Conservation (phyloP, 306 rosid species). For the Inga oerstediana region DNA sequence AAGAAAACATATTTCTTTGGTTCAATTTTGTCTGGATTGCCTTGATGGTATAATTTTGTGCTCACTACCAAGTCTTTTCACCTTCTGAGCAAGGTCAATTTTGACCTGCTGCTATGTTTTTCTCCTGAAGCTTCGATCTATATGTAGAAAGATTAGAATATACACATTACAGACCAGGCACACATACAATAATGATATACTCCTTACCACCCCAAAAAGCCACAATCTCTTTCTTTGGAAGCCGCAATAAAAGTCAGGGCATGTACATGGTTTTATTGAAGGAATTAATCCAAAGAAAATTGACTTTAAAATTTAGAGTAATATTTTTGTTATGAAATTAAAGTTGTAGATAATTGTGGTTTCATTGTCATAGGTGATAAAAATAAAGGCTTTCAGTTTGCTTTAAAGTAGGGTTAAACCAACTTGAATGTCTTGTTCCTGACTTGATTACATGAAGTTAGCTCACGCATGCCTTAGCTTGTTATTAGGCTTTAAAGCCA, state of each 20-base stretch:
- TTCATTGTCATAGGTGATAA: background rate
- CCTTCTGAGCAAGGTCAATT: background rate
- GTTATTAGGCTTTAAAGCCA: too few relatives aligned
- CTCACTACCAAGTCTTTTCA: background rate
- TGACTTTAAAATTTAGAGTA: background rate
- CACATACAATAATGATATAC: background rate
- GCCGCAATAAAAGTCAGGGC: background rate
- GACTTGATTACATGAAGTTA: constrained; percentile 3
- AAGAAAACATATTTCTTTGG: background rate
- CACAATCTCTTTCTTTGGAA: background rate
- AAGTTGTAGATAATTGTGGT: background rate
- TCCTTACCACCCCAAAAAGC: background rate
- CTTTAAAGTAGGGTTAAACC: background rate
- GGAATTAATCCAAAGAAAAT: background rate
- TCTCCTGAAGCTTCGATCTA: background rate
- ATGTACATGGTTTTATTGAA: background rate
- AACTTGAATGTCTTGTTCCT: background rate
- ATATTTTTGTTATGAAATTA: background rate
- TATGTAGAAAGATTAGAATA: background rate
- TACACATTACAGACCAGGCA: background rate
- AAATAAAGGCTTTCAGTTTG: background rate
- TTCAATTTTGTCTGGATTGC: background rate
- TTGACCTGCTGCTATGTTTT: background rate
- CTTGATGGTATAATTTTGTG: background rate
- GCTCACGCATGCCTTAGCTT: constrained; percentile 1